Conservation (phyloP, 139 green algal species). For the Auxenochlorella protothecoides region DNA sequence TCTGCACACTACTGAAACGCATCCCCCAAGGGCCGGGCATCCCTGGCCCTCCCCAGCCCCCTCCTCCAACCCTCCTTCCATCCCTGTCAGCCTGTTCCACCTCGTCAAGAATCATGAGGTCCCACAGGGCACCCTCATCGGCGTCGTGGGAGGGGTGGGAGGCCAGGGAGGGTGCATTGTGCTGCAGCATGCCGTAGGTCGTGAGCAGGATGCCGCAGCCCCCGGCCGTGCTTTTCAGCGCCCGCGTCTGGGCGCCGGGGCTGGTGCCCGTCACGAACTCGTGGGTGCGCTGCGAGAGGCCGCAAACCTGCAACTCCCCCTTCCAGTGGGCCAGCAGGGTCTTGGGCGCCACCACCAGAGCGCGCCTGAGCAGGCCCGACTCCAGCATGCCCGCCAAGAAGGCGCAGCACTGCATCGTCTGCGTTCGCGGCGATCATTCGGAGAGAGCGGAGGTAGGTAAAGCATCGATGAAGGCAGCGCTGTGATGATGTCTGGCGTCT, state of each 20-base stretch:
- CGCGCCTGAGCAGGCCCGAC: constrained; percentile 28
- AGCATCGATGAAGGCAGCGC: not conserved
- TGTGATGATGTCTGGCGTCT: not conserved
- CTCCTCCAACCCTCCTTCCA: not conserved
- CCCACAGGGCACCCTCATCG: constrained; percentile 55
- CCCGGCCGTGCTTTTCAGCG: too few relatives aligned
- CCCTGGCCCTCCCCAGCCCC: not conserved
- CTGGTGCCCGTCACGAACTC: constrained; percentile 12
- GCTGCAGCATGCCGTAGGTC: constrained; percentile 85
- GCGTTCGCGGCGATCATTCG: constrained; percentile 26
- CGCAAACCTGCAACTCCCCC: constrained; percentile 72
- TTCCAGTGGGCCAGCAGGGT: constrained; percentile 79
- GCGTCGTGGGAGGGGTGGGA: constrained; percentile 24
- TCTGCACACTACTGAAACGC: too few relatives aligned
- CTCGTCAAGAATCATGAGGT: constrained; percentile 84
- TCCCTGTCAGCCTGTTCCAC: constrained; percentile 4
- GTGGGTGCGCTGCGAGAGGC: constrained; percentile 26
- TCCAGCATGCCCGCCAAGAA: constrained; percentile 65
- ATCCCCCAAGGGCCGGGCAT: too few relatives aligned
- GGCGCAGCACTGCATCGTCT: constrained; percentile 75
- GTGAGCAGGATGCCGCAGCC: constrained; percentile 60
- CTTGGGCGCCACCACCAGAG: constrained; percentile 75
- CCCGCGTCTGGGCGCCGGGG: too few relatives aligned
- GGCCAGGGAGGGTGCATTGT: constrained; percentile 56
- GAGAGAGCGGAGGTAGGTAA: not conserved